Evolutionary conservation across 176 grass and related monocot species (phyloP).

Genomic region (Aegilops umbellulata): DNA sequence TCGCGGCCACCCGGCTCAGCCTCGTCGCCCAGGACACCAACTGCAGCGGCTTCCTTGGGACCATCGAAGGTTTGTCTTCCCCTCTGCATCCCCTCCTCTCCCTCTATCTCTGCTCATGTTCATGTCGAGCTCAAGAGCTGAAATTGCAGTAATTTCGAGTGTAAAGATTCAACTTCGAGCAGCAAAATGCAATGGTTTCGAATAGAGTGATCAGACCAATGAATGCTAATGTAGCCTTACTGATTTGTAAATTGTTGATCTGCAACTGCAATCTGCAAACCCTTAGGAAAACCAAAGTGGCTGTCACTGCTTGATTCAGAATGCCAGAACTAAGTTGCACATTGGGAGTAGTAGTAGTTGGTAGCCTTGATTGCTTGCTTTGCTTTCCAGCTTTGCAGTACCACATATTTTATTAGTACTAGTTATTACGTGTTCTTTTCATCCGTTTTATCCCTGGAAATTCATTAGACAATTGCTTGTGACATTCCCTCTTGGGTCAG

Average conservation of each 20-base stretch:
- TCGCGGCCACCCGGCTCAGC: constrained; percentile 50
- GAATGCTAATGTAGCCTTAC: not conserved
- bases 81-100: not conserved
- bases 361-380: not conserved
- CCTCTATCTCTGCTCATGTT: not conserved
- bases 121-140: not conserved
- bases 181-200: not conserved
- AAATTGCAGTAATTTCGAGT: not conserved
- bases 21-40: constrained; percentile 66
- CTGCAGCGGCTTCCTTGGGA: constrained; percentile 78
- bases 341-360: not conserved
- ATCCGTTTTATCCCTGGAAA: not conserved
- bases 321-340: constrained; percentile 14
- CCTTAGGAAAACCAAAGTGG: not conserved
- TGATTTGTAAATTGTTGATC: constrained; percentile 17
- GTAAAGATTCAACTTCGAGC: not conserved
- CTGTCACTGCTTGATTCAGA: not conserved
- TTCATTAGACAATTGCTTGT: not conserved
- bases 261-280: constrained; percentile 12
- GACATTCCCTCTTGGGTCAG: not conserved
- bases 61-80: constrained; percentile 45
- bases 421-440: not conserved
- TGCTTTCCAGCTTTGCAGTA: constrained; percentile 1
- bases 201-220: not conserved
- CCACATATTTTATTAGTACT: not conserved